These are phyloP conservation scores for Phytophthora cajani DNA, from an alignment of 352 stramenopile species.

Conservation along the genomic window DNA sequence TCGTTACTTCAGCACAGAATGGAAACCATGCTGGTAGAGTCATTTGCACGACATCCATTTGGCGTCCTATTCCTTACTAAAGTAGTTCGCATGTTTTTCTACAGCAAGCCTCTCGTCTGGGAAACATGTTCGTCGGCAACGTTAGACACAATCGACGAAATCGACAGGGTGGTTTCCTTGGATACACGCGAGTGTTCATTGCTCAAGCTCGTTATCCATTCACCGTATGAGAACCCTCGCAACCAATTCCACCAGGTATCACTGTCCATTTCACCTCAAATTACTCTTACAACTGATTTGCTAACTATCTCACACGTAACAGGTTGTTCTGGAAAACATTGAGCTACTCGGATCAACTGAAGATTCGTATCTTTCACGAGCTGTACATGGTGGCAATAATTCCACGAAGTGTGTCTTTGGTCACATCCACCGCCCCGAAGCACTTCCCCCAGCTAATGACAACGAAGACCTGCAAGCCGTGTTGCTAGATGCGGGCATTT, in stretches of 20 bases:
- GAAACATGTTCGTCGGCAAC: background rate
- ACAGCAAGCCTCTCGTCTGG: constrained; percentile 24
- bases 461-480: constrained; percentile 33
- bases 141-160: constrained; percentile 1
- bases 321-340: constrained; percentile 43
- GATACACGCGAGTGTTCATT: constrained; percentile 31
- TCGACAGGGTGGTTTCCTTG: constrained; percentile 22
- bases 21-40: constrained; percentile 34
- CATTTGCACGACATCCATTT: background rate
- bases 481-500: constrained; percentile 42
- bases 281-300: background rate
- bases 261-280: background rate
- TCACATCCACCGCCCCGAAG: background rate
- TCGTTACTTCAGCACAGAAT: constrained; percentile 41
- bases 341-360: constrained; percentile 28
- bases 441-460: constrained; percentile 1
- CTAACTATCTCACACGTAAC: background rate
- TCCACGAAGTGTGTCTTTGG: background rate
- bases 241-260: constrained; percentile 34
- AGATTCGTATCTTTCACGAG: background rate
- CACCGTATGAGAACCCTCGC: background rate
- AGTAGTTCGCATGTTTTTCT: background rate
- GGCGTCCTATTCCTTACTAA: background rate
- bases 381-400: background rate
- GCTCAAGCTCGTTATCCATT: constrained; percentile 44